Percentiles rank a stretch among this genome's conserved stretches.
phyloP scores from a whole-genome alignment of 805 yeast genomes.

The Naumovozyma castellii region DNA sequence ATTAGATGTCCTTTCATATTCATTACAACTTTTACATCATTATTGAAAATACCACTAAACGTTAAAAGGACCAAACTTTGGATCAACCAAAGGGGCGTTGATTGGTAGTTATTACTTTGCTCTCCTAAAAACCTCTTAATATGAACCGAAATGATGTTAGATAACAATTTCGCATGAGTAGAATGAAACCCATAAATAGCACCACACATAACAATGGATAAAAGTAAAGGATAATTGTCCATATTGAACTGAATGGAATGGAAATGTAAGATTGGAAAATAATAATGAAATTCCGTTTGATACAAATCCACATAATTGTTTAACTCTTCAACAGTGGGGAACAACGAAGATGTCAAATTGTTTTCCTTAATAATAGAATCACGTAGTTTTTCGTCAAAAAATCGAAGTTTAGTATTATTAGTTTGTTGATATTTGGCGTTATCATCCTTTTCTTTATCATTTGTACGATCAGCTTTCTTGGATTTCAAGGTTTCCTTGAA shows the following conservation, averaged over 20 bases:
- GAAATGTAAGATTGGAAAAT: conserved; percentile 56
- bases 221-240: conserved; percentile 53
- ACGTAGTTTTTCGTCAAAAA: conserved; percentile 44
- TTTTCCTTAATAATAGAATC: conserved; percentile 43
- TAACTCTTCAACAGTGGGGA: conserved; percentile 68
- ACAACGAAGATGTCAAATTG: conserved; percentile 46
- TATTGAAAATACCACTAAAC: conserved; percentile 73
- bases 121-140: conserved; percentile 60
- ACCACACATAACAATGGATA: conserved; percentile 81
- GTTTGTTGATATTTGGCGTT: background rate
- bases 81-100: conserved; percentile 77
- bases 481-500: conserved; percentile 35
- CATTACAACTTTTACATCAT: conserved; percentile 54
- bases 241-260: conserved; percentile 45
- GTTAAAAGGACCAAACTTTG: conserved; percentile 77
- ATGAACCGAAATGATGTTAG: conserved; percentile 58
- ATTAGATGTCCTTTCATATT: conserved; percentile 73
- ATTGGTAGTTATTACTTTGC: conserved; percentile 34
- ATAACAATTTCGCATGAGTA: conserved; percentile 58
- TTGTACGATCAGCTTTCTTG: background rate
- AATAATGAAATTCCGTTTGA: conserved; percentile 68
- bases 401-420: conserved; percentile 9
- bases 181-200: conserved; percentile 79
- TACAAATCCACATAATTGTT: conserved; percentile 69
- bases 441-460: background rate